A percentile compares a stretch with the other conserved stretches of the same genome.
Evolutionary conservation across 805 yeast species (phyloP).

Genomic region (Wickerhamia fluorescens): DNA sequence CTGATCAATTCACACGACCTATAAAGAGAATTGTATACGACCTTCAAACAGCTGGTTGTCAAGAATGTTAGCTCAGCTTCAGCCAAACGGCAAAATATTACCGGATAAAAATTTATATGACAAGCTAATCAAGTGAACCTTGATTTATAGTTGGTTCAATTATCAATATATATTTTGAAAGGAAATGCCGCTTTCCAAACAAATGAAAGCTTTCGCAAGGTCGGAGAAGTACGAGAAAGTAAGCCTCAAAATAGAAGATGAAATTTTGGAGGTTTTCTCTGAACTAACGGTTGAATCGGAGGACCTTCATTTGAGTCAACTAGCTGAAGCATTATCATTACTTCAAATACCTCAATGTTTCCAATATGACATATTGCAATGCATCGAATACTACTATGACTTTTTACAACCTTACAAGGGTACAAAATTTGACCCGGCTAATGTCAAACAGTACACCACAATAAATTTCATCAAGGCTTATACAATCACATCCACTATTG

Average conservation of each 20-base stretch:
- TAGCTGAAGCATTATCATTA: constrained; percentile 17
- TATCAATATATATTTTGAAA: no score
- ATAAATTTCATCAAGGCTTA: constrained; percentile 19
- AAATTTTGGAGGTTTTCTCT: constrained; percentile 28
- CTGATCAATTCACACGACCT: no score
- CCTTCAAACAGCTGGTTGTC: no score
- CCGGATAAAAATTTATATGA: no score
- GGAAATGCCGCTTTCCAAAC: no score
- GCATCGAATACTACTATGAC: constrained; percentile 29
- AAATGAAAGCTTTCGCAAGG: no score
- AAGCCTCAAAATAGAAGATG: constrained; percentile 22
- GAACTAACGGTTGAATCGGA: constrained; percentile 13
- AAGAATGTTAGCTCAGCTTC: no score
- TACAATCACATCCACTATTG: constrained; percentile 18
- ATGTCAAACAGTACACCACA: constrained; percentile 18
- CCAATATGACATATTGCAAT: constrained; percentile 22
- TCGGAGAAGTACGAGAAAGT: constrained; percentile 13
- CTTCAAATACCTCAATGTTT: constrained; percentile 26
- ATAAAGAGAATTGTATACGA: no score
- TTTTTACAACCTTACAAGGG: constrained; percentile 9
- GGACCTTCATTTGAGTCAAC: constrained; percentile 22
- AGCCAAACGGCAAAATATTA: no score
- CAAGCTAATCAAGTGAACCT: no score
- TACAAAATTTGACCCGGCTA: constrained; percentile 7
- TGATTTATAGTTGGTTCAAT: no score